A percentile compares a stretch with the other conserved stretches of the same genome.
Evolutionary conservation across 345 rosid species (phyloP).

Genomic region (Arabidopsis arenosa): DNA sequence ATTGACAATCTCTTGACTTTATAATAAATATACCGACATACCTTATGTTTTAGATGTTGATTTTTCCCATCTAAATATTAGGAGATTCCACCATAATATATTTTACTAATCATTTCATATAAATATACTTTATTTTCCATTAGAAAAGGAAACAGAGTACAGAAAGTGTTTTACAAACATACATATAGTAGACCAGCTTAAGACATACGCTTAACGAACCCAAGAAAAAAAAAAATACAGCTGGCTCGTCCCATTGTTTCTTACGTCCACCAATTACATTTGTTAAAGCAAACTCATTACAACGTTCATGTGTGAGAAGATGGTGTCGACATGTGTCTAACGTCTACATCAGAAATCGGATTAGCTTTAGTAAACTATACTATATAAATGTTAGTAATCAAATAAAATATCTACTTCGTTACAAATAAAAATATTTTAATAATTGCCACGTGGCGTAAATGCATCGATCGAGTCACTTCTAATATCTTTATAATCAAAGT

Average conservation of each 20-base stretch:
- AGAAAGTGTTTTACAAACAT: no score
- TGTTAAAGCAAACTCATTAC: neutral
- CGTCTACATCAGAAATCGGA: neutral
- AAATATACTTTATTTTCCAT: no score
- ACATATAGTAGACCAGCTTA: no score
- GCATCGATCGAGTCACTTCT: slow-evolving; percentile 1
- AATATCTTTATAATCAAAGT: slow-evolving; percentile 12
- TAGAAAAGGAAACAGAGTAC: no score
- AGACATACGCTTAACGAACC: no score
- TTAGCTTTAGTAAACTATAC: slow-evolving; percentile 12
- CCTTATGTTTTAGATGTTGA: slow-evolving; percentile 2
- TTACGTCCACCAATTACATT: slow-evolving; percentile 36
- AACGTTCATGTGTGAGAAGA: neutral
- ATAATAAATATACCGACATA: neutral
- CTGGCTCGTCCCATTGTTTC: slow-evolving; percentile 8
- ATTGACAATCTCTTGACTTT: neutral
- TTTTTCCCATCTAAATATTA: neutral
- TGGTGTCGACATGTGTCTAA: neutral
- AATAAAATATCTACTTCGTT: slow-evolving; percentile 7
- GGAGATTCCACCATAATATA: neutral
- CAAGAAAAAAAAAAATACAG: slow-evolving; percentile 23
- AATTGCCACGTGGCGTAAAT: slow-evolving; percentile 16
- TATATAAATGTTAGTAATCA: neutral
- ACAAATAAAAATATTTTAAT: neutral
- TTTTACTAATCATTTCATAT: neutral